Evolutionary conservation across 106 monocot species (phyloP).

Genomic region (Agapanthus africanus): DNA sequence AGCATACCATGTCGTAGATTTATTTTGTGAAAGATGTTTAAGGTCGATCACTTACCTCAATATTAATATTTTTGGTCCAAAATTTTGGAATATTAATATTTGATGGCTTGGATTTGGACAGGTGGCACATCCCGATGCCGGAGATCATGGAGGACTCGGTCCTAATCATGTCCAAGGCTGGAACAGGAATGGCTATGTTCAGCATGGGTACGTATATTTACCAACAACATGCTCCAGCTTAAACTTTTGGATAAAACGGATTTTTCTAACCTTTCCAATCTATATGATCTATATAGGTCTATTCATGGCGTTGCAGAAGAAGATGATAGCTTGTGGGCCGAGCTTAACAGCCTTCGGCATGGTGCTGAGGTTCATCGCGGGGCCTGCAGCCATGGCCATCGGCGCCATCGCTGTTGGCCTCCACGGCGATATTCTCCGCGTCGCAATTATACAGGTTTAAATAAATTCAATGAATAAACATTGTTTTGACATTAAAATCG

Average conservation of each 20-base stretch:
- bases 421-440: constrained; percentile 47
- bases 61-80: too few relatives aligned
- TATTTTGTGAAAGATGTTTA: too few relatives aligned
- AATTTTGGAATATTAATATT: too few relatives aligned
- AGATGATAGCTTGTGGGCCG: constrained; percentile 55
- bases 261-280: neutral
- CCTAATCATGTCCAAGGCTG: constrained; percentile 64
- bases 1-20: too few relatives aligned
- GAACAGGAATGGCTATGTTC: constrained; percentile 79
- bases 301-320: constrained; percentile 89
- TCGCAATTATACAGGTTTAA: constrained; percentile 71
- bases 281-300: constrained; percentile 34
- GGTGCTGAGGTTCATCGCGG: constrained; percentile 55
- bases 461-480: neutral
- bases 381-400: constrained; percentile 65
- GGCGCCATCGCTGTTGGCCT: constrained; percentile 54
- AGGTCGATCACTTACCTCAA: too few relatives aligned
- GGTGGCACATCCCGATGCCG: constrained; percentile 64
- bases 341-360: constrained; percentile 33
- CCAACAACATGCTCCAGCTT: neutral
- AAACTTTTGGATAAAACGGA: neutral
- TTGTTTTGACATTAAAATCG: too few relatives aligned
- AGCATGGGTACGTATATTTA: constrained; percentile 42
- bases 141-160: constrained; percentile 56
- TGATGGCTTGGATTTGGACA: too few relatives aligned